Base-by-base conservation (phyloP, 192 early-diverging fungal genomes). In the Mortierella alpina region DNA sequence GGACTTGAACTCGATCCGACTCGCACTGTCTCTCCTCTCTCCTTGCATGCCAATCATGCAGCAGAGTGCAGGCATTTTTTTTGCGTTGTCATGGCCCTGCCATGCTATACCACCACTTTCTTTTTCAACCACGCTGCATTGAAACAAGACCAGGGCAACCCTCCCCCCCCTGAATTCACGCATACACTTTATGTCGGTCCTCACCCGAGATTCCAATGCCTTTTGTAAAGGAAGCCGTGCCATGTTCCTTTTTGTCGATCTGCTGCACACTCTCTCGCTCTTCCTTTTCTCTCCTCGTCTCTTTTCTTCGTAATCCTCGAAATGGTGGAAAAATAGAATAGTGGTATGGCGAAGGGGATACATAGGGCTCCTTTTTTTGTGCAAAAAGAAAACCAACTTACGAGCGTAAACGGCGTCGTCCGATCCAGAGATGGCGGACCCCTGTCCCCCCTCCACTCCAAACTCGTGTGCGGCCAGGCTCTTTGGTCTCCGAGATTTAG, bases 391-490 rank as follows among this genome's bases (percentile, higher is more conserved):
- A 55, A 6, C 40, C 11, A 8, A 75, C 73, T 75, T 75, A 75
- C 73, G 64, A 40, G 73, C 55, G 41, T 67, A 61, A 7, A 23
- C 12, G 17, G 58, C 56, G 42, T 40, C 71, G 59, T 73, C 71
- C 13, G 49, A n/a, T 59, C 71, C 71, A 22, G 50, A n/a, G 56
- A 58, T 23, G 41, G 42, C 41, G 13, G 59, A 60, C 45, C 73
- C 73, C 55, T 62, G 56, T 14, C 17, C 45, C n/a, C 46, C 58
- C 9, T 70, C 69, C 10, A 18, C 63, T n/a, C 55, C 50, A 63
- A 69, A 61, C 51, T 79, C 68, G 39, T 79, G 68, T 13, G 74
- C 62, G n/a, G 75, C 75, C 50, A 79, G 46, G 45, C 75, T 79
- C 52, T 79, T 79, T 52, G 75, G 75, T 48, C 75, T 70, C 42